Percentiles rank a stretch among this genome's conserved stretches.
Evolutionary conservation across 805 yeast species (phyloP).

Genomic region (Metschnikowia matae): DNA sequence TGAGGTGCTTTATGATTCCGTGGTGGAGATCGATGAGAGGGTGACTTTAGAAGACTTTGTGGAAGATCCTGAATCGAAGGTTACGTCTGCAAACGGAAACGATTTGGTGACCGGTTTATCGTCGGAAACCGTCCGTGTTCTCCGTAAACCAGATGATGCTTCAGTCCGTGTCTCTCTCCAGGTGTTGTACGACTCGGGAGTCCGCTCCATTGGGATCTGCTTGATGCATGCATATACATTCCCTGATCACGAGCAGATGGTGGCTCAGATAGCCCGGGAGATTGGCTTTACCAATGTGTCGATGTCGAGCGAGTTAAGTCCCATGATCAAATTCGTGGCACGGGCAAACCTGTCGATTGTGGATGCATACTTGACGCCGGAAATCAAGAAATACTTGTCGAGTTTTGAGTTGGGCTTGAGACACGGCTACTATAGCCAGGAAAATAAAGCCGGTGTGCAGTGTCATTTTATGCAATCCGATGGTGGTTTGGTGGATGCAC

Average conservation of each 20-base stretch:
- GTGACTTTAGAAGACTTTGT: constrained; percentile 58
- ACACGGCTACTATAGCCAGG: constrained; percentile 28
- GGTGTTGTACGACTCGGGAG: constrained; percentile 20
- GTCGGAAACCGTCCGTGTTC: constrained; percentile 30
- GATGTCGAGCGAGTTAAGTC: constrained; percentile 37
- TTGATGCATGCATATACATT: constrained; percentile 39
- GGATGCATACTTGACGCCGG: constrained; percentile 42
- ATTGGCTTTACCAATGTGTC: constrained; percentile 38
- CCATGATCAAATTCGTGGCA: constrained; percentile 43
- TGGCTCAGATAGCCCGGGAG: constrained; percentile 32
- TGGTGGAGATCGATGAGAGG: constrained; percentile 84
- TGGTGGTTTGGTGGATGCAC: constrained; percentile 88
- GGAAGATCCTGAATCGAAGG: constrained; percentile 12
- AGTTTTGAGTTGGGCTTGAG: constrained; percentile 39
- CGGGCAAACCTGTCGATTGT: constrained; percentile 41
- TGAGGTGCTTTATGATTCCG: constrained; percentile 65
- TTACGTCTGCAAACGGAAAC: constrained; percentile 20
- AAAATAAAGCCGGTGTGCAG: constrained; percentile 41
- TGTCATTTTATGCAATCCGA: constrained; percentile 94
- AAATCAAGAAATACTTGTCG: constrained; percentile 31
- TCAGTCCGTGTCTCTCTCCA: constrained; percentile 22
- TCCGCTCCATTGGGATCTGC: constrained; percentile 29
- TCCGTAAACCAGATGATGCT: constrained; percentile 29
- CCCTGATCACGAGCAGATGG: constrained; percentile 34
- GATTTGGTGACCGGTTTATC: constrained; percentile 35